Base-by-base conservation (phyloP, 352 stramenopile genomes). In the Phytophthora ohioensis region DNA sequence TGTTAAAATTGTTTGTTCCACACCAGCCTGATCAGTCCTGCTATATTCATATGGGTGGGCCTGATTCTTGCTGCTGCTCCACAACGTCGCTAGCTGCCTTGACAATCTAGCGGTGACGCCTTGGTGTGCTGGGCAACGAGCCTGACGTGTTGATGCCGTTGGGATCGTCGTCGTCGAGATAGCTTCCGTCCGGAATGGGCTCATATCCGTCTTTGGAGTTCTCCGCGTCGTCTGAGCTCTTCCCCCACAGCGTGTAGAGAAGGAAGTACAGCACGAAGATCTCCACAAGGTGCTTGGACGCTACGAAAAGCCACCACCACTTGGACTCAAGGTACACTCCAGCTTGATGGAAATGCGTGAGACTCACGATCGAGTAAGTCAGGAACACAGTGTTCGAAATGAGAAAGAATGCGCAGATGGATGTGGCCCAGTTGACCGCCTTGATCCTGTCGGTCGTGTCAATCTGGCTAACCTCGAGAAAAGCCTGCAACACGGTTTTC, bases 381-480 rank as follows among this genome's bases (percentile, higher is more conserved):
- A 98, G 87, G 64, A 98, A 91, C 30, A 96, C 80, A 6, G 85
- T 83, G 54, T 98, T 94, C 8, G 94, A 89, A n/a, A 98, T 73
- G 68, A 99, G 97, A 75, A 99, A 99, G 52, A 98, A 81, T 35
- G 97, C 97, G 42, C 95, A 97, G 52, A 97, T 98, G 4, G 95
- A 88, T 13, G 96, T 98, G 43, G 98, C 98, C 87, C 93, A 98
- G 36, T 98, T 93, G 51, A 99, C 98, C 4, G 95, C 90, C 64
- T 95, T 96, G 39, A 99, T 97, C 64, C 98, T 92, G 63, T 91
- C 93, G n/a, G 98, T 98, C 12, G 96, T 99, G 39, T 97, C 96
- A 46, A 99, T 97, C 76, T 99, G 95, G 64, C 98, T 99, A 21
- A 99, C 97, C 42, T 97, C 95, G 5, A 98, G 87, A 46, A 99